These are phyloP conservation scores for Citrullus mucosospermus DNA, from an alignment of 306 rosid genomes.

Conservation along the genomic window DNA sequence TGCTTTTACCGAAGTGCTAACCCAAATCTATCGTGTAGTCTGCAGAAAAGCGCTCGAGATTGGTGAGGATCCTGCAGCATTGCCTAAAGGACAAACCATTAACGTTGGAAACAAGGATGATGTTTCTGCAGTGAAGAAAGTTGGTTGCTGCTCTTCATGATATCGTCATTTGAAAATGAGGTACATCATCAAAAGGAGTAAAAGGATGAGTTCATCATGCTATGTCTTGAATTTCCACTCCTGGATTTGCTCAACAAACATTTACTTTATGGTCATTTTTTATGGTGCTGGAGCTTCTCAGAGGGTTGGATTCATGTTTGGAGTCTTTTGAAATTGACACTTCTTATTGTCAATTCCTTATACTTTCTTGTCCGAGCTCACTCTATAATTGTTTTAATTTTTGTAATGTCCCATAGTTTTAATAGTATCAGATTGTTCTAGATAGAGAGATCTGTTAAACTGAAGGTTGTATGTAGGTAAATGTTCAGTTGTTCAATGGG, in stretches of 20 bases:
- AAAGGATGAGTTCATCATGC: neutral
- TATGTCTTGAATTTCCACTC: neutral
- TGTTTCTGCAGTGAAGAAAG: conserved; percentile 44
- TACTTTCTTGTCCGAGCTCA: neutral
- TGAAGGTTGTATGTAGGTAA: conserved; percentile 4
- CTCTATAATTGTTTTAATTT: neutral
- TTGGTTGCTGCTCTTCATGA: conserved; percentile 41
- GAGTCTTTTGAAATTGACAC: conserved; percentile 2
- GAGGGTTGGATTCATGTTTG: conserved; percentile 4
- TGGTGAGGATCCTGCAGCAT: conserved; percentile 33
- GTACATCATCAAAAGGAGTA: conserved; percentile 4
- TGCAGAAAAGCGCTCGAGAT: conserved; percentile 42
- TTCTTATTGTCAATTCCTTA: neutral
- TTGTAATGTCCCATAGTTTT: conserved; percentile 8
- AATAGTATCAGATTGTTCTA: conserved; percentile 7
- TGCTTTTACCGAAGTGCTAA: conserved; percentile 41
- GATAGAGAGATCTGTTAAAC: conserved; percentile 4
- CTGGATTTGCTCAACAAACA: conserved; percentile 1
- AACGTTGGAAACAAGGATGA: conserved; percentile 43
- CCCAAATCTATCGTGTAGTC: conserved; percentile 35
- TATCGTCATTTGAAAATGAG: conserved; percentile 1
- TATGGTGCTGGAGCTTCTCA: conserved; percentile 6
- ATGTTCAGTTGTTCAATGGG: conserved; percentile 9
- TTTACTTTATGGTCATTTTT: conserved; percentile 4
- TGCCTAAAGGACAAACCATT: conserved; percentile 43